Base-by-base conservation (phyloP, 31 red algal genomes). In the Endocladia muricata region DNA sequence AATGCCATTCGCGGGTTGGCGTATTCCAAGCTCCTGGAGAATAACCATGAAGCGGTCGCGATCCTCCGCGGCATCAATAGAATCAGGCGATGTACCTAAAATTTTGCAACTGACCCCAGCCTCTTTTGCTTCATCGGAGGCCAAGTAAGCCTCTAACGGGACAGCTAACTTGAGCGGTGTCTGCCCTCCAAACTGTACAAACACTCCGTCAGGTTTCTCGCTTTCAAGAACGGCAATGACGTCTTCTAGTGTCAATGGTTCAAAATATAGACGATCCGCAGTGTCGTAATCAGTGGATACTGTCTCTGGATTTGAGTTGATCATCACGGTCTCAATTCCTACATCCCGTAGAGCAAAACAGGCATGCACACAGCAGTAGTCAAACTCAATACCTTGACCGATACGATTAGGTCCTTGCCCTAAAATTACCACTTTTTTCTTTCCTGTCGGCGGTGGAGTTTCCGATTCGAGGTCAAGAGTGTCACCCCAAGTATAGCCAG, bases 381-480 rank as follows among this genome's bases (percentile, higher is more conserved):
- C 97, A 83, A 99, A 99, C 75, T 99, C 97, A 60, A 99, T 96
- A 41, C 97, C 97, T 79, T 99, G 97, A 25, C 97, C 97, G 61
- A 99, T 99, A 34, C 97, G 70, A 70, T 99, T 99, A 19, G 97
- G 97, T 3, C 97, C 97, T 37, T 91, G 89, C 1, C 97, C 97
- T 26, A 99, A 84, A 68, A 99, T 99, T 22, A 99, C 78, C 55
- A 99, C 68, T 62, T 99, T 99, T 44, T 78, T 59, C 72, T 93
- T 95, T 36, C 82, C 93, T 70, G 84, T 95, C 23, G 86, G 70
- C 37, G 85, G 75, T 15, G 86, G 86, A 54, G 82, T 78, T 51
- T 91, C 87, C 2, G 87, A 68, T 42, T 87, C 83, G 1, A 60
- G 39, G 23, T 49, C 54, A 69, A 82, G 31, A 34, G 79, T 85